Conservation (phyloP, 768 basidiomycete genomes). For the Tricholomella constricta region DNA sequence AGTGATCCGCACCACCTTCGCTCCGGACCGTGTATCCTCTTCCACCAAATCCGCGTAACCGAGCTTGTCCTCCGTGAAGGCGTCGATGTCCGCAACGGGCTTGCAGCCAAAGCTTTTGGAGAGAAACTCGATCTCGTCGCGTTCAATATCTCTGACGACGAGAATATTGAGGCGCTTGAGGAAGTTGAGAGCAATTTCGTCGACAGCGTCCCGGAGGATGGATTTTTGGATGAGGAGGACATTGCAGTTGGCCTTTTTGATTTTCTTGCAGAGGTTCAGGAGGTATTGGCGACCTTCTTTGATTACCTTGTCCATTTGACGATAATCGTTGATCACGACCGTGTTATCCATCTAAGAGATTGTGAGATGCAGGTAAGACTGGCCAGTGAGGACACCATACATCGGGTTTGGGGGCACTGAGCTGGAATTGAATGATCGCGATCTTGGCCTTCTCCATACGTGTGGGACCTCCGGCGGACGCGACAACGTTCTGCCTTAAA, state of each 20-base stretch:
- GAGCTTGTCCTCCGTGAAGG: conserved; percentile 96
- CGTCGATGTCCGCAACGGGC: conserved; percentile 96
- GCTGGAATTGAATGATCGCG: conserved; percentile 96
- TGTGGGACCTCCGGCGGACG: conserved; percentile 88
- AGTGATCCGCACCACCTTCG: conserved; percentile 91
- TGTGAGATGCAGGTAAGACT: conserved; percentile 14
- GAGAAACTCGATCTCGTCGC: conserved; percentile 98
- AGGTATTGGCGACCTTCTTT: conserved; percentile 99
- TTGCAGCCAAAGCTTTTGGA: conserved; percentile 94
- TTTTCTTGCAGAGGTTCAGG: conserved; percentile 97
- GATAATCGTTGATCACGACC: conserved; percentile 98
- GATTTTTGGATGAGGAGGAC: conserved; percentile 99
- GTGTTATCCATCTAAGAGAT: conserved; percentile 94
- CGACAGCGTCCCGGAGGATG: conserved; percentile 98
- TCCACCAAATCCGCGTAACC: conserved; percentile 96
- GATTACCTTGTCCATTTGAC: conserved; percentile 99
- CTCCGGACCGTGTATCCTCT: conserved; percentile 77
- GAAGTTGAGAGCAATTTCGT: conserved; percentile 96
- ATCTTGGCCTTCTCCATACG: conserved; percentile 99
- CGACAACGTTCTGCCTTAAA: conserved; percentile 93
- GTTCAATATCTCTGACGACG: conserved; percentile 95
- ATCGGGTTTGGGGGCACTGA: conserved; percentile 96
- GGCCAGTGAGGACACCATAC: conserved; percentile 47
- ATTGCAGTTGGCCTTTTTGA: conserved; percentile 99
- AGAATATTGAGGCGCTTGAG: conserved; percentile 96